Base-by-base conservation (phyloP, 2,329 filamentous ascomycete genomes). In the Fusarium pseudonygamai region DNA sequence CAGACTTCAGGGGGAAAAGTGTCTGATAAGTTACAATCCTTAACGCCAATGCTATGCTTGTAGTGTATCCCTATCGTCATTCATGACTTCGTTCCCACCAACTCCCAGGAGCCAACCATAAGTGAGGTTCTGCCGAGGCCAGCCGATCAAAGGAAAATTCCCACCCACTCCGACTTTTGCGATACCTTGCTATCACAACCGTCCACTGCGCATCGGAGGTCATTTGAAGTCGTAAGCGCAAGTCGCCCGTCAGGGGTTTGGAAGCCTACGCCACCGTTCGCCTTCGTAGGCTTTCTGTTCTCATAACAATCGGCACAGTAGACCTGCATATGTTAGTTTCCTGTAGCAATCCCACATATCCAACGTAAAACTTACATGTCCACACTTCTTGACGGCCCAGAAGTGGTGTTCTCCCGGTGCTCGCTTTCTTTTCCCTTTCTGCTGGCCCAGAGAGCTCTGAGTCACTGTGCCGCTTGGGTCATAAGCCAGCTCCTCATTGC, bases 331-430 rank as follows among this genome's bases (percentile, higher is more conserved):
- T 40, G 71, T 70, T 52, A 67, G 64, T 57, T 65, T 28, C 24
- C 14, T 5, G 24, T 40, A 2, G 32, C 57, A 20, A 34, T 52
- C 40, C 30, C 30, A 10, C 36, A 22, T 45, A 50, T 36, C 34
- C 42, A 52, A 30, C 15, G n/a, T 10, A 24, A 81, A 42, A 46
- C 87, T 79, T 88, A 98, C 96, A 84, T 99, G 96, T 73, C 96
- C 96, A 80, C 96, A 99, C 58, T 88, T 88, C 82, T 95, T 97
- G 40, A 96, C 87, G 2, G 96, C 92, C 95, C 95, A 98, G 71
- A 98, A 96, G 77, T 97, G 93, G 79, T 93, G 91, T 82, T 97
- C 95, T 28, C 86, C 87, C 12, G 85, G 82, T 26, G 86, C 84
- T 39, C 80, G 75, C 77, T 87, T 90, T 53, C 84, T 83, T 43